Evolutionary conservation across 2,329 filamentous ascomycete species (phyloP), one percentile per base, ranked within the genome.

Genomic region (Calonectria pseudoreteaudii): DNA sequence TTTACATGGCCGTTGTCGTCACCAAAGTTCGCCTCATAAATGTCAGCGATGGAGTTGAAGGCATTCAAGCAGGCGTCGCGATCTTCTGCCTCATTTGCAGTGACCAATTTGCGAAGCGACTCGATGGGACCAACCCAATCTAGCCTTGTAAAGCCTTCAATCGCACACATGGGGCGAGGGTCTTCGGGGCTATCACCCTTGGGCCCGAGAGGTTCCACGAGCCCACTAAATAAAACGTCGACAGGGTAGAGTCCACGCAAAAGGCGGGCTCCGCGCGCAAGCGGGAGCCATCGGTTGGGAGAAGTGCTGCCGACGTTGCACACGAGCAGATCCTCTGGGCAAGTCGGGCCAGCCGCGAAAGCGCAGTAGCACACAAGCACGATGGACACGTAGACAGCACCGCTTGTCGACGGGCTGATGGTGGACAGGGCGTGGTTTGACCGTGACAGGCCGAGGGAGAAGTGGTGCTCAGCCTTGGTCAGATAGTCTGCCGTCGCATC

Each of bases 41-140:
- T 53, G 3, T 14, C 1, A 1, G 14, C 56, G 1, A 70, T 34
- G 16, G 36, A 13, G 23, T 70, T 50, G 23, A 70, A 53, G 18
- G 68, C 28, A 16, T 18, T n/a, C n/a, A 65, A 13, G 34, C 77
- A 79, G 3, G 80, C 38, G 20, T 70, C 71, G 30, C 70, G 77
- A 23, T 79, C 76, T 16, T 73, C 66, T 23, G 52, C 76, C 10
- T 78, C 68, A 23, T 79, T 70, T 16, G 78, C 77, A 6, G 70
- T 58, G 47, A 80, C 74, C 77, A 78, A 77, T 23, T 31, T 20
- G 13, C 77, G 72, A 10, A 80, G 68, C 18, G 66, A 70, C 47
- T 79, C 77, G 3, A 80, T 67, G n/a, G 77, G 77, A 1, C 47
- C 66, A 34, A 74, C 38, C 78, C 78, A 80, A 26, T 80, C 73